These are phyloP conservation scores for Parmales sp. DNA, from an alignment of 108 stramenopile genomes.

Conservation along the genomic window DNA sequence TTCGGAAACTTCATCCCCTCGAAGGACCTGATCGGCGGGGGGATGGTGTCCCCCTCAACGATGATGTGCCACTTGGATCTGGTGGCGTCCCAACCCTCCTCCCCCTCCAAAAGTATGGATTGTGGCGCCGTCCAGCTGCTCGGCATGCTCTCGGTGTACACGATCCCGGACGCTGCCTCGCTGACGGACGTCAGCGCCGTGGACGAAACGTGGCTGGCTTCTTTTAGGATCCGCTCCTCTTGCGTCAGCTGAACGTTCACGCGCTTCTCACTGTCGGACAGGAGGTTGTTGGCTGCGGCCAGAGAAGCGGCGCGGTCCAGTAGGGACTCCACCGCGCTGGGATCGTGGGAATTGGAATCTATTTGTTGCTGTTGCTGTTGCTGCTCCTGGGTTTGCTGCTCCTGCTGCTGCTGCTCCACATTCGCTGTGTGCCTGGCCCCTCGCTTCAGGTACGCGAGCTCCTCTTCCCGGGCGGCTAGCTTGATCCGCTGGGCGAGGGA, in stretches of 20 bases:
- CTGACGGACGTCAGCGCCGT: conserved; percentile 88
- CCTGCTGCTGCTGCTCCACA: no score
- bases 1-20: conserved; percentile 84
- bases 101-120: conserved; percentile 56
- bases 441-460: no score
- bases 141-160: conserved; percentile 64
- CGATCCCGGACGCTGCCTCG: conserved; percentile 77
- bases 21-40: conserved; percentile 81
- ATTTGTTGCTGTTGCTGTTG: no score
- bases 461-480: no score
- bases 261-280: no score
- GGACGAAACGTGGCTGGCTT: conserved; percentile 87
- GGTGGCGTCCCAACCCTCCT: conserved; percentile 54
- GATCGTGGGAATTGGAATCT: no score
- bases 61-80: conserved; percentile 93
- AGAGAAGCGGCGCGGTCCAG: no score
- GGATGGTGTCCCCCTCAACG: conserved; percentile 80
- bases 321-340: no score
- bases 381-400: no score
- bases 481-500: no score
- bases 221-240: conserved; percentile 79
- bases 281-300: no score
- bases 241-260: conserved; percentile 19
- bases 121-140: conserved; percentile 80
- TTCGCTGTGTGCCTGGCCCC: no score